These are phyloP conservation scores for Fusarium beomiforme DNA, from an alignment of 2,329 filamentous ascomycete genomes.

Conservation along the genomic window DNA sequence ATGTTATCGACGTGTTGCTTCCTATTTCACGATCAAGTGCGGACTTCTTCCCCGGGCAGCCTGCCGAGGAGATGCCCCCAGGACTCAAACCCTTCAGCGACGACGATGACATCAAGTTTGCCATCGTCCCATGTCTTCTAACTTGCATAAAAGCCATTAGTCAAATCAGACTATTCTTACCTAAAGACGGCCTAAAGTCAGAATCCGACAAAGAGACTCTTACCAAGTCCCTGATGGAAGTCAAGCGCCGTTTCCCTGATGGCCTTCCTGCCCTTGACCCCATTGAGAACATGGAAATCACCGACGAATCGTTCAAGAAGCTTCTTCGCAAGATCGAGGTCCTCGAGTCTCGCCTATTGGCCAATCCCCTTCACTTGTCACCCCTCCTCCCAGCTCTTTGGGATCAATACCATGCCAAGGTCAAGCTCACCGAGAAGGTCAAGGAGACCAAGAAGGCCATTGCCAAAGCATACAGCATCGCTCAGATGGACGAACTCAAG, in stretches of 20 bases:
- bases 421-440: slow-evolving; percentile 79
- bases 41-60: slow-evolving; percentile 53
- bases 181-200: slow-evolving; percentile 74
- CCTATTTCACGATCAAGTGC: slow-evolving; percentile 63
- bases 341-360: slow-evolving; percentile 86
- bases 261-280: slow-evolving; percentile 90
- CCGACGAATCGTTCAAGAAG: slow-evolving; percentile 92
- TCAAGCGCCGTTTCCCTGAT: slow-evolving; percentile 89
- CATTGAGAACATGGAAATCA: slow-evolving; percentile 95
- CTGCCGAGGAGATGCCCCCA: slow-evolving; percentile 62
- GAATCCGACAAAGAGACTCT: slow-evolving; percentile 73
- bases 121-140: slow-evolving; percentile 79
- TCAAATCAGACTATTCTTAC: slow-evolving; percentile 84
- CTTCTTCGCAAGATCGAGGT: slow-evolving; percentile 96
- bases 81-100: slow-evolving; percentile 61
- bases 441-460: slow-evolving; percentile 92
- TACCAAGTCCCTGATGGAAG: slow-evolving; percentile 78
- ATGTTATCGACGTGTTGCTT: slow-evolving; percentile 85
- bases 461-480: slow-evolving; percentile 82
- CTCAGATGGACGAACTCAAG: slow-evolving; percentile 96
- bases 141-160: slow-evolving; percentile 87
- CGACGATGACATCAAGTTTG: slow-evolving; percentile 46
- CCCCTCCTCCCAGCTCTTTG: slow-evolving; percentile 85
- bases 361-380: slow-evolving; percentile 92
- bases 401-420: slow-evolving; percentile 86